Percentiles rank a stretch among this genome's conserved stretches.
These are phyloP conservation scores for Cucurbita argyrosperma DNA, from an alignment of 306 rosid species.

Conservation along the genomic window DNA sequence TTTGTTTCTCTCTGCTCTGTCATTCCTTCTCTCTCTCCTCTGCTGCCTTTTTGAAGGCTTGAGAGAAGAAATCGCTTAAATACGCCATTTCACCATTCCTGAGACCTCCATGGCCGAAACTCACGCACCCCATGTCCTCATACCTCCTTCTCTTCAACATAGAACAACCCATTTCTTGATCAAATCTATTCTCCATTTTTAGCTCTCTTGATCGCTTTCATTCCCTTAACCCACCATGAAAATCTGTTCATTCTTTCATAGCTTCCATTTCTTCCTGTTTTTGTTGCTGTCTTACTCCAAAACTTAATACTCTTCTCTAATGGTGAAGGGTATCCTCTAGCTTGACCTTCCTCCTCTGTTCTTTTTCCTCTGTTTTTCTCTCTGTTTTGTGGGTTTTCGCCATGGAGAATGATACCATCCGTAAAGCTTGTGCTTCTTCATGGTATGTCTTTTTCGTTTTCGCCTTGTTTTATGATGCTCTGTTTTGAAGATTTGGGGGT, in stretches of 20 bases:
- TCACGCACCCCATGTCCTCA: constrained; percentile 15
- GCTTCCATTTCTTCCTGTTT: background rate
- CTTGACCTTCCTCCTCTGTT: background rate
- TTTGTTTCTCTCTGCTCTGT: background rate
- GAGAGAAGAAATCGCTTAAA: constrained; percentile 47
- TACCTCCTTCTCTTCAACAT: background rate
- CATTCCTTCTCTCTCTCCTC: background rate
- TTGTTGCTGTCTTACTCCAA: background rate
- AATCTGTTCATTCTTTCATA: background rate
- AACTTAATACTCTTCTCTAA: background rate
- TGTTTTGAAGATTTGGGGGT: background rate
- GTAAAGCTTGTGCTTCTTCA: constrained; percentile 14
- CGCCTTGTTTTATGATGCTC: background rate
- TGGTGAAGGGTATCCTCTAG: background rate
- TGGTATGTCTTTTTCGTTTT: constrained; percentile 24
- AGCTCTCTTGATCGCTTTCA: background rate
- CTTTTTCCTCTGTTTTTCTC: background rate
- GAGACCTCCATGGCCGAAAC: constrained; percentile 4
- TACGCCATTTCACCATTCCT: constrained; percentile 17
- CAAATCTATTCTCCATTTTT: background rate
- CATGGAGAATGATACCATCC: constrained; percentile 24
- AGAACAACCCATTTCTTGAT: background rate
- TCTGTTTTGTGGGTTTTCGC: constrained; percentile 3
- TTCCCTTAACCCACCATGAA: background rate
- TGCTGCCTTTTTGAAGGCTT: constrained; percentile 15